Evolutionary conservation across 768 basidiomycete genomes (phyloP).

Genomic region (Coprinopsis sp.): DNA sequence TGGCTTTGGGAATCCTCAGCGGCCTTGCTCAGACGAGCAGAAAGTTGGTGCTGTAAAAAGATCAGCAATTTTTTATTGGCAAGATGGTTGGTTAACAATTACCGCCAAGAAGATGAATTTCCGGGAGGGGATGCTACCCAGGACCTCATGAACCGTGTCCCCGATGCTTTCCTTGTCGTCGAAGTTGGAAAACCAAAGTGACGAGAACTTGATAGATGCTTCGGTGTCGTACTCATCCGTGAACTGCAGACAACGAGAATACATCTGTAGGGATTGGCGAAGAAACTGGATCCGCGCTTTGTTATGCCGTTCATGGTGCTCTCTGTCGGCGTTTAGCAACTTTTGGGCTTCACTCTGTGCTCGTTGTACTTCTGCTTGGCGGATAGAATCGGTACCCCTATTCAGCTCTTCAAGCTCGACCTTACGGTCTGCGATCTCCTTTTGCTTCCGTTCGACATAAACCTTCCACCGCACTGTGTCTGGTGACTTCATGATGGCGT

Average conservation of each 20-base stretch:
- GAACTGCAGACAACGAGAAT: constrained; percentile 64
- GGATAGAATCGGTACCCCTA: constrained; percentile 13
- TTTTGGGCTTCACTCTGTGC: constrained; percentile 28
- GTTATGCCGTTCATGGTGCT: constrained; percentile 51
- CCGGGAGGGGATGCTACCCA: constrained; percentile 67
- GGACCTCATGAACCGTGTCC: constrained; percentile 35
- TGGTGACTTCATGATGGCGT: constrained; percentile 60
- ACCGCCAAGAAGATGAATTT: constrained; percentile 88
- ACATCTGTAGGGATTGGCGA: constrained; percentile 77
- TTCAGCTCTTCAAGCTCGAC: constrained; percentile 21
- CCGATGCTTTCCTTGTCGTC: constrained; percentile 48
- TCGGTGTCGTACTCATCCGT: constrained; percentile 76
- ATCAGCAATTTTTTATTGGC: no score
- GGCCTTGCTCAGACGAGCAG: constrained; percentile 71
- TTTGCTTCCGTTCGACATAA: constrained; percentile 67
- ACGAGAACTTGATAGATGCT: constrained; percentile 74
- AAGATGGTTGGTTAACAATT: constrained; percentile 10
- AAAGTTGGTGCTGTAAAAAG: constrained; percentile 84
- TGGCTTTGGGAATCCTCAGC: constrained; percentile 39
- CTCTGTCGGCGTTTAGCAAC: constrained; percentile 41
- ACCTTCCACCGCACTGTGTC: constrained; percentile 66
- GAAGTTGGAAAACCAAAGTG: constrained; percentile 90
- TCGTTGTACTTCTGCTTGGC: constrained; percentile 14
- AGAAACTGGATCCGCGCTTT: constrained; percentile 58
- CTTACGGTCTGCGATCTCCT: constrained; percentile 59